phyloP scores from a whole-genome alignment of 1,139 yeast species.

The Taphrina confusa region DNA sequence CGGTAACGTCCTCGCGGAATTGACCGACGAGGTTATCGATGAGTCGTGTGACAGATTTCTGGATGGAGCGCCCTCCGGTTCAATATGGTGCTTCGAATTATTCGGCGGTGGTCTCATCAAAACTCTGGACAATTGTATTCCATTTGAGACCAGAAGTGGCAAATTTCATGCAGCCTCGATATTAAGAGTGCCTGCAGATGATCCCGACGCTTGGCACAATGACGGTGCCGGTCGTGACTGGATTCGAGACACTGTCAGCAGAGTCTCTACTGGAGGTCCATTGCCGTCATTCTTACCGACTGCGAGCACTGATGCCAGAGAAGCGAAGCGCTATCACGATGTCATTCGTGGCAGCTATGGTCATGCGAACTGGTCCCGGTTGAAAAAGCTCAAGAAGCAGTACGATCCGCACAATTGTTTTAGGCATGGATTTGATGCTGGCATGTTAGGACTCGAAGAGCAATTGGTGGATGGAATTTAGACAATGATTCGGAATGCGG shows the following conservation, averaged over 20 bases:
- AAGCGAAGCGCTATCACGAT: conserved; percentile 20
- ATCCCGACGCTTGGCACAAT: conserved; percentile 4
- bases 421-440: conserved; percentile 11
- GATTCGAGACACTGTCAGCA: conserved; percentile 8
- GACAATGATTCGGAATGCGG: no score
- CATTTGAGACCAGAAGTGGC: neutral
- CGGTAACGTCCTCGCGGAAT: conserved; percentile 3
- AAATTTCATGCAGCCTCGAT: conserved; percentile 18
- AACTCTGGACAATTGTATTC: conserved; percentile 11
- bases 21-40: conserved; percentile 11
- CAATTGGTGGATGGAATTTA: conserved; percentile 10
- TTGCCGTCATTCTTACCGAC: conserved; percentile 21
- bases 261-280: conserved; percentile 17
- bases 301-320: neutral
- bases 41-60: conserved; percentile 2
- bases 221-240: conserved; percentile 20
- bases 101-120: conserved; percentile 6
- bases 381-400: conserved; percentile 5
- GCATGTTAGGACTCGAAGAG: conserved; percentile 16
- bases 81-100: conserved; percentile 21
- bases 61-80: conserved; percentile 12
- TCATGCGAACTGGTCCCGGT: conserved; percentile 16
- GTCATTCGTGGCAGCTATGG: conserved; percentile 20
- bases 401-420: conserved; percentile 15
- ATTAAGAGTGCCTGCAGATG: conserved; percentile 7